These are phyloP conservation scores for Kurtzmaniella cleridarum DNA, from an alignment of 805 yeast species.

Conservation along the genomic window DNA sequence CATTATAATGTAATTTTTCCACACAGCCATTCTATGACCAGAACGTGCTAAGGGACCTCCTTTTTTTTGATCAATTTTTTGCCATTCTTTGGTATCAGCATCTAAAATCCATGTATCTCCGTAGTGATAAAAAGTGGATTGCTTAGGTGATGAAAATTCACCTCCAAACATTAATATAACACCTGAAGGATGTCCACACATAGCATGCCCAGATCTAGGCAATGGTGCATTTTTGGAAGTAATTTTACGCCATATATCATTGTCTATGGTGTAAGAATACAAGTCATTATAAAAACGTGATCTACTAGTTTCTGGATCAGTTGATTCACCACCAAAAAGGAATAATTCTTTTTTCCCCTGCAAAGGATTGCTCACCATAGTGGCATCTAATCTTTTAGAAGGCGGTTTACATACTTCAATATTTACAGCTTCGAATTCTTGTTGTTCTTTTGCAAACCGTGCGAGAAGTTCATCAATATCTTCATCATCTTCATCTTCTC, in stretches of 20 bases:
- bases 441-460: slow-evolving; percentile 76
- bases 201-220: slow-evolving; percentile 89
- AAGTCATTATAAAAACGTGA: slow-evolving; percentile 74
- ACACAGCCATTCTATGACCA: slow-evolving; percentile 83
- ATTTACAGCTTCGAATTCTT: slow-evolving; percentile 64
- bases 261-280: slow-evolving; percentile 65
- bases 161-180: slow-evolving; percentile 87
- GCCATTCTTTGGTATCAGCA: slow-evolving; percentile 81
- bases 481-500: slow-evolving; percentile 79
- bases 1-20: slow-evolving; percentile 85
- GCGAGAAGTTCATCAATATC: slow-evolving; percentile 82
- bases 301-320: slow-evolving; percentile 42
- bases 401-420: slow-evolving; percentile 56
- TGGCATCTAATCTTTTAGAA: slow-evolving; percentile 62
- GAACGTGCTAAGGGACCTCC: slow-evolving; percentile 79
- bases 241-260: slow-evolving; percentile 74
- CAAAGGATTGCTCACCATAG: slow-evolving; percentile 69
- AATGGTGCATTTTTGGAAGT: slow-evolving; percentile 84
- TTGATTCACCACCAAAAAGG: slow-evolving; percentile 85
- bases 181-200: slow-evolving; percentile 91
- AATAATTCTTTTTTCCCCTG: slow-evolving; percentile 74
- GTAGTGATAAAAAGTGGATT: slow-evolving; percentile 90
- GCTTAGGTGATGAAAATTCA: slow-evolving; percentile 95
- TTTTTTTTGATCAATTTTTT: slow-evolving; percentile 68
- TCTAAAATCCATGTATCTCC: slow-evolving; percentile 96